Evolutionary conservation across 345 rosid genomes (phyloP).

Genomic region (Lumnitzera littorea): DNA sequence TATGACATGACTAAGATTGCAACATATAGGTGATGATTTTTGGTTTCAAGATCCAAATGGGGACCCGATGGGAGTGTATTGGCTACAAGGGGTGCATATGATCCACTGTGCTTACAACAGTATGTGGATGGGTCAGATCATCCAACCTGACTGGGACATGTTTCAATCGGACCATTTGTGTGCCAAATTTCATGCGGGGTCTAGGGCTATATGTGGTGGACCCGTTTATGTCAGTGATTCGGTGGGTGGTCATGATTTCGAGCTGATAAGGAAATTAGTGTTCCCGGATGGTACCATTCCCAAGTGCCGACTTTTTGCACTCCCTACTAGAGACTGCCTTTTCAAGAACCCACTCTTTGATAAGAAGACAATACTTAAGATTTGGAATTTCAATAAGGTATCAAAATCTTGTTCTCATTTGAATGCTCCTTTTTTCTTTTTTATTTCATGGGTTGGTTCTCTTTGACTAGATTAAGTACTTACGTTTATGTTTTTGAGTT

Average conservation of each 20-base stretch:
- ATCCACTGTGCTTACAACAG: slow-evolving; percentile 92
- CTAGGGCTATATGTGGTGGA: slow-evolving; percentile 87
- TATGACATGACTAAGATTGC: neutral
- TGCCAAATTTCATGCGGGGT: slow-evolving; percentile 82
- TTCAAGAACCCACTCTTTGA: slow-evolving; percentile 81
- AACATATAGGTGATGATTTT: slow-evolving; percentile 68
- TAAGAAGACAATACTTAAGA: slow-evolving; percentile 59
- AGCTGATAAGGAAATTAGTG: slow-evolving; percentile 62
- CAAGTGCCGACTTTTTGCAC: slow-evolving; percentile 64
- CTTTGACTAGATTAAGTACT: no score
- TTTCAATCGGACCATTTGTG: slow-evolving; percentile 86
- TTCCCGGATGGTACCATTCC: slow-evolving; percentile 79
- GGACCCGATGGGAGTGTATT: slow-evolving; percentile 80
- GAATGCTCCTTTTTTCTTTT: no score
- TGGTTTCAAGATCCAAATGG: slow-evolving; percentile 94
- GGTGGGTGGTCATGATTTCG: slow-evolving; percentile 61
- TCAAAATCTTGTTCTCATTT: neutral
- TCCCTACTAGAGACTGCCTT: slow-evolving; percentile 83
- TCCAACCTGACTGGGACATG: slow-evolving; percentile 98
- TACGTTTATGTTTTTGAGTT: neutral
- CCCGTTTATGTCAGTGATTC: slow-evolving; percentile 79
- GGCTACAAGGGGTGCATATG: slow-evolving; percentile 93
- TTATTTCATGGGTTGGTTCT: no score
- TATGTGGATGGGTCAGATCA: slow-evolving; percentile 84
- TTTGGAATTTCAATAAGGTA: slow-evolving; percentile 91